Conservation (phyloP, 2,329 filamentous ascomycete genomes). For the Fusarium tupiense region DNA sequence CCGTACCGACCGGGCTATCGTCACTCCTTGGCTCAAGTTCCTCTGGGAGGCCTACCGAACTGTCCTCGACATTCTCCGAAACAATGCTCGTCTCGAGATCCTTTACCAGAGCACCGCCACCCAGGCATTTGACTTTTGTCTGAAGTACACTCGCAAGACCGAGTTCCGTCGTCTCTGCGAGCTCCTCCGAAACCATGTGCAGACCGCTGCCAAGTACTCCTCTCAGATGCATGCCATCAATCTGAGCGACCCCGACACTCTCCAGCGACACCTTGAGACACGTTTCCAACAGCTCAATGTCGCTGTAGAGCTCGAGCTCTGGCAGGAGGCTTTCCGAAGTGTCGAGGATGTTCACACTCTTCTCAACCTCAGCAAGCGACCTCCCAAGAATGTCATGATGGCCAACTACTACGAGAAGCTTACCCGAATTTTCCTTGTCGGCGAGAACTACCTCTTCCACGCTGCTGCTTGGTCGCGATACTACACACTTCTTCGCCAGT, state of each 20-base stretch:
- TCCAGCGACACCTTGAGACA: slow-evolving; percentile 96
- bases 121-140: slow-evolving; percentile 98
- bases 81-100: slow-evolving; percentile 96
- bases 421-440: slow-evolving; percentile 97
- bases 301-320: slow-evolving; percentile 95
- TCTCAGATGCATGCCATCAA: slow-evolving; percentile 99
- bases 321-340: slow-evolving; percentile 99
- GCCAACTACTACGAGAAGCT: slow-evolving; percentile 99
- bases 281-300: slow-evolving; percentile 99
- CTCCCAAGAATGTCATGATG: slow-evolving; percentile 99
- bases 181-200: slow-evolving; percentile 96
- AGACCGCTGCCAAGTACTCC: slow-evolving; percentile 99
- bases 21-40: slow-evolving; percentile 99
- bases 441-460: slow-evolving; percentile 99
- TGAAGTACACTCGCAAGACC: slow-evolving; percentile 98
- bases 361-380: slow-evolving; percentile 96
- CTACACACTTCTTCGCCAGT: slow-evolving; percentile 95
- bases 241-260: slow-evolving; percentile 94
- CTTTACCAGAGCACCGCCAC: slow-evolving; percentile 99
- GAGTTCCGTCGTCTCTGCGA: slow-evolving; percentile 99
- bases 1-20: slow-evolving; percentile 96
- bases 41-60: slow-evolving; percentile 99
- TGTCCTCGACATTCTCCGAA: slow-evolving; percentile 97
- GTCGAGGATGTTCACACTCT: slow-evolving; percentile 99
- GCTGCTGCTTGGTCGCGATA: slow-evolving; percentile 97